A percentile compares a stretch with the other conserved stretches of the same genome.
Conservation (phyloP, 2,329 filamentous ascomycete genomes). For the Fusarium setosum region DNA sequence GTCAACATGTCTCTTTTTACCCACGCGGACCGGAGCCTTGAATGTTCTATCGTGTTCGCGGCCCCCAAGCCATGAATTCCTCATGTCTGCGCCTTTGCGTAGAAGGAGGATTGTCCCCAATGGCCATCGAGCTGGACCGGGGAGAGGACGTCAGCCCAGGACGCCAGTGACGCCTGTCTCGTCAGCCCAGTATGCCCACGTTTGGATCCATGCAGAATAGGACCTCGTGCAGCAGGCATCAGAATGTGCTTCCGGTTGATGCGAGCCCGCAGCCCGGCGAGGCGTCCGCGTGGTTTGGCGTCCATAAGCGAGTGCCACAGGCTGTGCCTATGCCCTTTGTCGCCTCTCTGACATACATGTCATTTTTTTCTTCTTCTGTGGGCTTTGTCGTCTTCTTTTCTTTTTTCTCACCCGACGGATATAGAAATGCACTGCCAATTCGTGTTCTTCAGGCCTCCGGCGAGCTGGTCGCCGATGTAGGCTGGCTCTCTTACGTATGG, state of each 20-base stretch:
- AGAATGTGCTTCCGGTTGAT: conserved; percentile 15
- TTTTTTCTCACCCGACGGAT: conserved; percentile 17
- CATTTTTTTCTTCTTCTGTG: background rate
- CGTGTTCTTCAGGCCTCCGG: conserved; percentile 10
- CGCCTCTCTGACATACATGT: background rate
- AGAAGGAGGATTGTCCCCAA: conserved; percentile 8
- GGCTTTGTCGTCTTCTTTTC: conserved; percentile 18
- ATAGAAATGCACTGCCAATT: conserved; percentile 11
- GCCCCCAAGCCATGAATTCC: conserved; percentile 32
- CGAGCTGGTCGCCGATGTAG: conserved; percentile 12
- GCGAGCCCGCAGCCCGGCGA: conserved; percentile 2
- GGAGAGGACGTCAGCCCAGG: conserved; percentile 11
- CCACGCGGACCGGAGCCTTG: conserved; percentile 7
- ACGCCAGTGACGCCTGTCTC: conserved; percentile 20
- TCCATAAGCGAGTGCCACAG: background rate
- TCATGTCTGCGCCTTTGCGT: conserved; percentile 16
- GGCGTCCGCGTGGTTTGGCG: background rate
- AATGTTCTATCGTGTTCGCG: conserved; percentile 25
- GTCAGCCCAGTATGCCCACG: conserved; percentile 2
- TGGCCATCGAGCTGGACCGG: conserved; percentile 16
- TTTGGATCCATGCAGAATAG: conserved; percentile 4
- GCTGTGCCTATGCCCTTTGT: conserved; percentile 5
- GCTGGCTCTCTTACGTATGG: conserved; percentile 1
- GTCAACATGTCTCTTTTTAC: conserved; percentile 30
- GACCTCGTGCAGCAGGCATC: background rate